Evolutionary conservation across 768 basidiomycete genomes (phyloP), one percentile per base, ranked within the genome.

Genomic region (Gelatoporia subvermispora): DNA sequence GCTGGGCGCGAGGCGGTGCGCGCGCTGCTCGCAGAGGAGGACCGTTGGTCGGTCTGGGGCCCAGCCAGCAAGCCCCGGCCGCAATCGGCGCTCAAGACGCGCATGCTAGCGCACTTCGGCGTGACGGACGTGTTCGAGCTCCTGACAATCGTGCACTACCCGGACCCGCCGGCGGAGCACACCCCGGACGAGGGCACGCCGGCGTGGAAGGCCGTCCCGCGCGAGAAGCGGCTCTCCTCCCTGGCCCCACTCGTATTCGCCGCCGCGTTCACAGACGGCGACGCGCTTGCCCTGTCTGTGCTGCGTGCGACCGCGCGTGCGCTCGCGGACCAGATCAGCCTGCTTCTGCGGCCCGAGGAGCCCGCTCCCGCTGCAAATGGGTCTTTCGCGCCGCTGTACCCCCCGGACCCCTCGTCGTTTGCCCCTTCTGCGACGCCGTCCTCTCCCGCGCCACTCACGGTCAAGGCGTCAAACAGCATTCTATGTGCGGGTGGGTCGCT

Each of bases 401-500:
- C 53, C 13, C 35, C 34, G 28, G 28, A 31, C 13, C 28, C 28
- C 7, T 31, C 28, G 7, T 31, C 52, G 5, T 58, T 54, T 17
- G 51, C 54, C 7, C 59, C 58, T 11, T 66, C 69, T 2, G 68
- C 61, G 9, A 60, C 68, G 0, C 11, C 45, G 10, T 13, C 2
- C 23, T 15, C 22, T 16, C 45, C 43, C 17, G 43, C 51, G 8
- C 39, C 35, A 43, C 49, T 57, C 11, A 63, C 52, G 20, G 74
- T 86, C 43, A 70, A 70, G 37, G 77, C 87, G 0, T 62, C 68
- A 35, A 73, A 82, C 2, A 72, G 79, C 28, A 75, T 90, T 2
- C 58, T 92, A 16, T 88, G 82, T 51, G 82, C 91, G 48, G 89
- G 89, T 8, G 89, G 89, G n/a, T 88, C 85, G 17, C 64, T 92